Evolutionary conservation across 768 basidiomycete species (phyloP).

Genomic region (Tulasnella sp.): DNA sequence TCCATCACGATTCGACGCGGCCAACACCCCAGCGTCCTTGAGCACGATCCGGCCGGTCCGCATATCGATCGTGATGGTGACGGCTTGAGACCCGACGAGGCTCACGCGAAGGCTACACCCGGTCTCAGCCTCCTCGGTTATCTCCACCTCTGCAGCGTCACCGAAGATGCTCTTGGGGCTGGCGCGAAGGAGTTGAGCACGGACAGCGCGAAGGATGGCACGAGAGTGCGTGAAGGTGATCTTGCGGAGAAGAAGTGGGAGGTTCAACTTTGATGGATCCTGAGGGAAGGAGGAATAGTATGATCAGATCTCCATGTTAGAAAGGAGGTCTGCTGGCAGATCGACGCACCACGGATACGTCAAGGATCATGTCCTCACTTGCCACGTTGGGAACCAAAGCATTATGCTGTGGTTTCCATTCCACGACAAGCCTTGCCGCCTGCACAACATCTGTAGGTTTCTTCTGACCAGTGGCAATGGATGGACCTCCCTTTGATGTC

Average conservation of each 20-base stretch:
- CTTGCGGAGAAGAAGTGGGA: constrained; percentile 53
- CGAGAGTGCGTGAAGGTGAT: constrained; percentile 57
- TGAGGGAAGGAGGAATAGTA: too few species aligned
- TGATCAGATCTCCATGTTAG: too few species aligned
- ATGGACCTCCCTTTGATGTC: constrained; percentile 11
- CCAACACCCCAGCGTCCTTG: constrained; percentile 70
- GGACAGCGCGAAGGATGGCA: constrained; percentile 47
- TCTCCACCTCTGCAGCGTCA: not conserved
- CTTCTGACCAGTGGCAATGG: constrained; percentile 32
- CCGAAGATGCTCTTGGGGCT: not conserved
- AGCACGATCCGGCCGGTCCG: constrained; percentile 70
- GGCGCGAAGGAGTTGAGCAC: constrained; percentile 20
- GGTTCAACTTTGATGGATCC: constrained; percentile 62
- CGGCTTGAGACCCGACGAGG: constrained; percentile 64
- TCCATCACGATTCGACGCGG: constrained; percentile 59
- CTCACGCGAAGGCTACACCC: constrained; percentile 48
- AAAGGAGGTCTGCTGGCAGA: too few species aligned
- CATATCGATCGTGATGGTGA: constrained; percentile 65
- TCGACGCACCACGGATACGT: not conserved
- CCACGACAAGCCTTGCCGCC: constrained; percentile 51
- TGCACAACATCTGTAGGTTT: constrained; percentile 54
- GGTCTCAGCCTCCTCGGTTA: not conserved
- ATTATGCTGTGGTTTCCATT: constrained; percentile 64
- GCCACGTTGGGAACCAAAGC: constrained; percentile 52
- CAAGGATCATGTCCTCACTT: constrained; percentile 38